Evolutionary conservation across 805 yeast genomes (phyloP).

Genomic region (Metschnikowia amazonensis): DNA sequence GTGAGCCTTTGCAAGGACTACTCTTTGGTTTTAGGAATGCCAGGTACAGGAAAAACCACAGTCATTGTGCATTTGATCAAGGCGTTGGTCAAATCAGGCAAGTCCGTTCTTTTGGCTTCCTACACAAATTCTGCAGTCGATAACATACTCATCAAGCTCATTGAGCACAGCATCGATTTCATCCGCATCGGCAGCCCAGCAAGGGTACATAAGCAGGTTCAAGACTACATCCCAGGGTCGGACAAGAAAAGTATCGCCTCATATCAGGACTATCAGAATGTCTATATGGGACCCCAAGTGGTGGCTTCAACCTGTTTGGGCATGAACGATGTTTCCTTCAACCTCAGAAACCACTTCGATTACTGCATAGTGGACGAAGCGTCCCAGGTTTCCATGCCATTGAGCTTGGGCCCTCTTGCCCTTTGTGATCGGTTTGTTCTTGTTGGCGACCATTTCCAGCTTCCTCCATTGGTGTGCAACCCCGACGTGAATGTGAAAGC

Average conservation of each 20-base stretch:
- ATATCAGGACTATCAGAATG: slow-evolving; percentile 43
- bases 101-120: slow-evolving; percentile 73
- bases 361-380: slow-evolving; percentile 97
- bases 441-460: slow-evolving; percentile 95
- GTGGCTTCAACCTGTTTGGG: slow-evolving; percentile 91
- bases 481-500: slow-evolving; percentile 56
- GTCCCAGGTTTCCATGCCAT: slow-evolving; percentile 89
- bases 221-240: slow-evolving; percentile 47
- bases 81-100: slow-evolving; percentile 54
- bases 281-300: slow-evolving; percentile 56
- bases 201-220: slow-evolving; percentile 60
- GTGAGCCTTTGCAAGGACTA: slow-evolving; percentile 69
- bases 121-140: slow-evolving; percentile 97
- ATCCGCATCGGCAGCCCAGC: slow-evolving; percentile 63
- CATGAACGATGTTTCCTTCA: slow-evolving; percentile 59
- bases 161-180: slow-evolving; percentile 36
- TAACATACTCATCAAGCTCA: slow-evolving; percentile 76
- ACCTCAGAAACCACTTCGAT: slow-evolving; percentile 59
- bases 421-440: slow-evolving; percentile 74
- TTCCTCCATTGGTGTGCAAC: slow-evolving; percentile 78
- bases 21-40: slow-evolving; percentile 89
- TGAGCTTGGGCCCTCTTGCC: slow-evolving; percentile 82
- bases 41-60: slow-evolving; percentile 96
- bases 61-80: slow-evolving; percentile 75
- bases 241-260: slow-evolving; percentile 27